Evolutionary conservation across 23 red algal species (phyloP), one percentile per base, ranked within the genome.

Genomic region (Gracilaria gracilis): DNA sequence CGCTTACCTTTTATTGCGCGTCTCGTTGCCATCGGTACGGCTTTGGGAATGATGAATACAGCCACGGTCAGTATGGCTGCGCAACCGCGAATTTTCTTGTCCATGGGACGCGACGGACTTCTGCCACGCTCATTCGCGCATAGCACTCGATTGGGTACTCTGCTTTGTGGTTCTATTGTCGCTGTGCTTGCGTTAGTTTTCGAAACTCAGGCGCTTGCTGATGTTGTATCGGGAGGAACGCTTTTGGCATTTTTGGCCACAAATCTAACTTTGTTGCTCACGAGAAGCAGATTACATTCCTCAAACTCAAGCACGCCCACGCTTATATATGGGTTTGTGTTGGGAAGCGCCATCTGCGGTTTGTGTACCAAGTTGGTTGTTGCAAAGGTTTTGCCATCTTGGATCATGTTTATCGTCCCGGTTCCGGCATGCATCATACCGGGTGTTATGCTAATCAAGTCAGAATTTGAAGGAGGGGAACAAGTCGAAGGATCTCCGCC

Each of bases 31-130:
- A 70, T 98, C 47, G 92, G 79, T 9, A 98, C 91, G 11, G 91
- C 91, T 29, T 44, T 98, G 2, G 96, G 96, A 46, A 93, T 98
- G 88, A 90, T 92, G 48, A 98, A 98, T 55, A 98, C 96, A 25
- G 83, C 91, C 24, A 69, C 87, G 61, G 86, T 98, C 23, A 57
- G 79, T 23, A 42, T 98, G 64, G 77, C 91, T n/a, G 96, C 96
- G 9, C 96, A 95, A 67, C 96, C 96, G 9, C 85, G 96, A 19
- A 84, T 98, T 54, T 94, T 98, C 80, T 47, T 92, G 40, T 93
- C 96, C 21, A 98, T 98, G 96, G 86, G 91, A 8, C 59, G 87
- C 17, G 96, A 98, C 51, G 96, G 96, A 55, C 72, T 98, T 0
- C 81, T 98, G 15, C 96, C 96, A 20, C 79, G 81, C 50, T 49